phyloP scores from a whole-genome alignment of 106 monocot genomes.

The Dioscorea dumetorum region DNA sequence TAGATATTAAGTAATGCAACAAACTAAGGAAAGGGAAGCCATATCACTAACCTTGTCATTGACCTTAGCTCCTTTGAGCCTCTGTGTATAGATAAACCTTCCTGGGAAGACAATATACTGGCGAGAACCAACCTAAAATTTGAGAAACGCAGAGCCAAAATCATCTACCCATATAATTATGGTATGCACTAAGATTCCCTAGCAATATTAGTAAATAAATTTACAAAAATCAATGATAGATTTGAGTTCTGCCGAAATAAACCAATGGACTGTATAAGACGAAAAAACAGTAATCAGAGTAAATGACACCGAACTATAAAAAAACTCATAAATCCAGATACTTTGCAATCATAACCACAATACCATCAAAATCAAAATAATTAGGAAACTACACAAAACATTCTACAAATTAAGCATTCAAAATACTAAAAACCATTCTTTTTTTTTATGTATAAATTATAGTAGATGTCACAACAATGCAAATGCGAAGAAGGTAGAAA shows the following conservation, averaged over 20 bases:
- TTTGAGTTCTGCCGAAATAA: background rate
- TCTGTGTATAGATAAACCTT: slow-evolving; percentile 71
- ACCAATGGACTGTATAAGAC: background rate
- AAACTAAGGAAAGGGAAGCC: background rate
- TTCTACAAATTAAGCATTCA: background rate
- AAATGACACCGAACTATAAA: background rate
- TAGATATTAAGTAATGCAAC: background rate
- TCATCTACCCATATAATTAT: background rate
- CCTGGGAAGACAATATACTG: slow-evolving; percentile 98
- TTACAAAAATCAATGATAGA: background rate
- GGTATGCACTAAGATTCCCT: background rate
- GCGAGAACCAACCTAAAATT: slow-evolving; percentile 63
- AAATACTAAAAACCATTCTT: background rate
- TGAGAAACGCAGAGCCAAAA: background rate
- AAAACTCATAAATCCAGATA: too few relatives aligned
- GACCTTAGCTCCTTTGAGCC: slow-evolving; percentile 87
- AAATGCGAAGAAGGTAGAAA: background rate
- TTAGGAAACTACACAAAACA: too few relatives aligned
- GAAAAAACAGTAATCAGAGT: background rate
- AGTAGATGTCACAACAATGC: background rate
- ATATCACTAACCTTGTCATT: slow-evolving; percentile 66
- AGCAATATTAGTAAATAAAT: background rate
- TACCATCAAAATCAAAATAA: too few relatives aligned
- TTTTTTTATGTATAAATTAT: too few relatives aligned
- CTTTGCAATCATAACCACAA: too few relatives aligned